Base-by-base conservation (phyloP, 106 monocot species). In the Dendrobium chrysotoxum region DNA sequence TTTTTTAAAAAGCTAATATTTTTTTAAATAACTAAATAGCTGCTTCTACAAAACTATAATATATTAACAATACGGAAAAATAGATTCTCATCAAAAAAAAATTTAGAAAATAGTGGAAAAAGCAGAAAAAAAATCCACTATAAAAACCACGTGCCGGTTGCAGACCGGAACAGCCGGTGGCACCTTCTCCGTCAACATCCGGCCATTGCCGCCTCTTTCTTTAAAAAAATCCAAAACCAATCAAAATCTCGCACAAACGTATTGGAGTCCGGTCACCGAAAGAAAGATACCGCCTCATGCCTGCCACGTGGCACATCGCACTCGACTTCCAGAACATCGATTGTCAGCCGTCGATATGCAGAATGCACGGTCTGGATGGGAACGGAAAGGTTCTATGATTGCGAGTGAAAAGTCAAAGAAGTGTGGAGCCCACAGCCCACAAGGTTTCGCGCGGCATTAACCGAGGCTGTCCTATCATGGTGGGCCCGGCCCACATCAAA, bases 401-500 rank as follows among this genome's bases (percentile, higher is more conserved):
- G 64, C 11, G 64, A 23, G 25, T 26, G 6, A 65, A 65, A 65
- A 8, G 64, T 65, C 64, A 65, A 65, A 9, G 64, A 26, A 65
- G 64, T 9, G 64, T 65, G 64, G 64, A 11, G 5, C 64, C 64
- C 64, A 26, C 64, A 23, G n/a, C 64, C 64, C 64, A 65, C 64
- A 65, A 7, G 64, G 57, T 26, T 7, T 7, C 64, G 4, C 26
- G 23, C 26, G 64, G 64, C 64, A 65, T 65, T 26, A 65, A 65
- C 64, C 64, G 64, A 9, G 64, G 25, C 23, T 7, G 64, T 65
- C 64, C 8, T 65, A 15, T 65, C 64, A 26, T 25, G 64, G 64
- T 65, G 64, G 64, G 64, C 64, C 64, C 64, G 64, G 64, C 64
- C 7, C 26, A 26, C 64, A 65, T 65, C 64, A 65, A 65, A 23